phyloP scores from a whole-genome alignment of 2,329 filamentous ascomycete genomes.

The Alternaria angustiovoidea region DNA sequence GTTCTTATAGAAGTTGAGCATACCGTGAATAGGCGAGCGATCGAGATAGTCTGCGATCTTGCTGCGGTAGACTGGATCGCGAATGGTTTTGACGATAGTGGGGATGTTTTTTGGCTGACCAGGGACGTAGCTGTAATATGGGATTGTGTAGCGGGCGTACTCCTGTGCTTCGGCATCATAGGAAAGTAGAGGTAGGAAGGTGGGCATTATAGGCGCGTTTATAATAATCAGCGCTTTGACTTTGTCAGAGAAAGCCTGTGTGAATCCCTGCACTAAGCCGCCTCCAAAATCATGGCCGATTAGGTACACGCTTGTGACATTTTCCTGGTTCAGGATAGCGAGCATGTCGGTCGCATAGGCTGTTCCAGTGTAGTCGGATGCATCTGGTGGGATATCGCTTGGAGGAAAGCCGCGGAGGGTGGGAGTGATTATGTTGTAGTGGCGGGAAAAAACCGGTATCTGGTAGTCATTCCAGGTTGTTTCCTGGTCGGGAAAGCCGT shows the following conservation, averaged over 20 bases:
- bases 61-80: not conserved
- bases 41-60: not conserved
- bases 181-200: not conserved
- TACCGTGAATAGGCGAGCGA: not conserved
- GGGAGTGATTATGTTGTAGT: not conserved
- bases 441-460: not conserved
- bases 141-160: not conserved
- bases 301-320: not conserved
- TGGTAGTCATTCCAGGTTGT: not conserved
- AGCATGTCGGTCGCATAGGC: not conserved
- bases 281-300: not conserved
- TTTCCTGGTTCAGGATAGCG: not conserved
- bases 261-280: not conserved
- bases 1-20: not conserved
- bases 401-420: not conserved
- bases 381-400: not conserved
- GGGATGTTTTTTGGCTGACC: not conserved
- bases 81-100: not conserved
- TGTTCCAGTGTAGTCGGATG: not conserved
- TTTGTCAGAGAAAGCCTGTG: not conserved
- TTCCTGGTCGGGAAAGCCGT: not conserved
- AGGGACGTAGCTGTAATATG: not conserved
- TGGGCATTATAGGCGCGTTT: not conserved
- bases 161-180: not conserved
- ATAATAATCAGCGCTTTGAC: not conserved